Percentiles rank a stretch among this genome's conserved stretches.
These are phyloP conservation scores for Sherardia arvensis DNA, from an alignment of 257 asterid species.

Conservation along the genomic window DNA sequence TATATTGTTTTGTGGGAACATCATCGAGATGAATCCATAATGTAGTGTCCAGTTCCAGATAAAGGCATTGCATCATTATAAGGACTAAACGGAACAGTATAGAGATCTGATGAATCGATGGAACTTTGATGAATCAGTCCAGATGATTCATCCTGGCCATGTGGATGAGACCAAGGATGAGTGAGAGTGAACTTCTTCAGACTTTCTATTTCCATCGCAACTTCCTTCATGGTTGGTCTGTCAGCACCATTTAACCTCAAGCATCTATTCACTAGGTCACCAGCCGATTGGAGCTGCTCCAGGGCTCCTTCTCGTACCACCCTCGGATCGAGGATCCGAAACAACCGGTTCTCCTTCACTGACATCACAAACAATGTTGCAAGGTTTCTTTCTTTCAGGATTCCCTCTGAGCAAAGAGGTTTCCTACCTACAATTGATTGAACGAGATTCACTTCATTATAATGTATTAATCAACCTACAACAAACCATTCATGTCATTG, in stretches of 20 bases:
- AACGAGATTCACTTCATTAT: too few species aligned
- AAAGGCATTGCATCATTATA: conserved; percentile 15
- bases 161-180: conserved; percentile 40
- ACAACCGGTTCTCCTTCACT: conserved; percentile 37
- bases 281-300: conserved; percentile 49
- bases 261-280: conserved; percentile 44
- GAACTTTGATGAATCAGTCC: conserved; percentile 17
- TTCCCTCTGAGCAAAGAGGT: conserved; percentile 41
- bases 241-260: conserved; percentile 37
- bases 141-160: conserved; percentile 15
- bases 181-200: conserved; percentile 35
- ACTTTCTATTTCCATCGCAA: conserved; percentile 57
- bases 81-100: conserved; percentile 28
- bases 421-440: conserved; percentile 9
- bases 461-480: too few species aligned
- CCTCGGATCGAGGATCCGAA: conserved; percentile 45
- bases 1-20: conserved; percentile 13
- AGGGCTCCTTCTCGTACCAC: conserved; percentile 50
- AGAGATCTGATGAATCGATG: conserved; percentile 33
- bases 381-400: conserved; percentile 39
- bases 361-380: conserved; percentile 33
- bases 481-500: too few species aligned
- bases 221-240: conserved; percentile 78
- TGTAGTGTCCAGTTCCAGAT: conserved; percentile 31
- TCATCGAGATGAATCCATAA: conserved; percentile 24